Evolutionary conservation across 345 rosid species (phyloP).

Genomic region (Eutrema japonicum): DNA sequence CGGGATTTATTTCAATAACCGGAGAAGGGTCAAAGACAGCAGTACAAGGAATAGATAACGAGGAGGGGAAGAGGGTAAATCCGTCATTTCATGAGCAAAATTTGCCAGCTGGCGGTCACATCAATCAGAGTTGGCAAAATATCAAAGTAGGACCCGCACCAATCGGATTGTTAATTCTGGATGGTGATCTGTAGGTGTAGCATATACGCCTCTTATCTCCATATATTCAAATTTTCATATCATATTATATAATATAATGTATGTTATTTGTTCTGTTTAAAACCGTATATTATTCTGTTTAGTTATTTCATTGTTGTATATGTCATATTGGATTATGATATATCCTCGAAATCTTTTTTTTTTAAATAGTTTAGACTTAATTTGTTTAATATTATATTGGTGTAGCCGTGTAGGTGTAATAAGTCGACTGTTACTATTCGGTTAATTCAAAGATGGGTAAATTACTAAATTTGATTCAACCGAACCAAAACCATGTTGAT

Average conservation of each 20-base stretch:
- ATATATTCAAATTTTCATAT: conserved; percentile 4
- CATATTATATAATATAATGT: conserved; percentile 1
- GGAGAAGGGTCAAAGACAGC: conserved; percentile 16
- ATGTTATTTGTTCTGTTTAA: not conserved
- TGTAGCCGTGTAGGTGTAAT: not conserved
- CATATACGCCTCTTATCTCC: conserved; percentile 43
- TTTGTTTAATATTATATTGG: conserved; percentile 13
- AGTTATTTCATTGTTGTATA: conserved; percentile 4
- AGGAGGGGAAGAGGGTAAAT: conserved; percentile 4
- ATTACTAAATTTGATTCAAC: conserved; percentile 11
- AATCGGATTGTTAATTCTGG: conserved; percentile 45
- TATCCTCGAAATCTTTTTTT: conserved; percentile 1
- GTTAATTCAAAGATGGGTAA: not conserved
- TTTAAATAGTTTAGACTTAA: not conserved
- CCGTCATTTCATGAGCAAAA: not conserved
- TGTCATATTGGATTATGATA: conserved; percentile 8
- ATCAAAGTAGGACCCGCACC: conserved; percentile 33
- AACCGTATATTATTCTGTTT: conserved; percentile 11
- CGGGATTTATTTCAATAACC: conserved; percentile 3
- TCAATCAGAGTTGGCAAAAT: conserved; percentile 45
- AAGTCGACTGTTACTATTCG: not conserved
- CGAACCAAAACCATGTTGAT: not conserved
- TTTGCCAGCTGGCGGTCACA: conserved; percentile 49
- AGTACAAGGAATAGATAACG: not conserved
- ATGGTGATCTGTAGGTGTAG: conserved; percentile 44